Conservation (phyloP, 1,284 basidiomycete genomes). For the Boletus smithii region DNA sequence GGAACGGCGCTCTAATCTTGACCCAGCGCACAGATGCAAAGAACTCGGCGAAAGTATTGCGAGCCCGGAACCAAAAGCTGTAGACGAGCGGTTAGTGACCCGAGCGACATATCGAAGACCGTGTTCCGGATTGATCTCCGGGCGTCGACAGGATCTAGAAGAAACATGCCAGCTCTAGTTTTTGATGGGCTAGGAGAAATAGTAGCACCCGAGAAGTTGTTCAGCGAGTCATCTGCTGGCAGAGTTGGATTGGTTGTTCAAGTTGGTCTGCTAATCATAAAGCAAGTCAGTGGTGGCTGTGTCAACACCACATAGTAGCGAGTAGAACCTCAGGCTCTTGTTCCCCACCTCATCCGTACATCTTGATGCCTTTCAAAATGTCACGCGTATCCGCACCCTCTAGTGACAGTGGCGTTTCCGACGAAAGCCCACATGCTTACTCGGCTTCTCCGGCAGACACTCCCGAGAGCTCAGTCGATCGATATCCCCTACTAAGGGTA, state of each 20-base stretch:
- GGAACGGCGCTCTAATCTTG: too few species aligned
- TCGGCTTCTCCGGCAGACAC: slow-evolving; percentile 7
- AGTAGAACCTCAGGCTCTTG: background rate
- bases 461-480: slow-evolving; percentile 6
- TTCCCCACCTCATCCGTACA: background rate
- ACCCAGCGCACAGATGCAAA: too few species aligned
- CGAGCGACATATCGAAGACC: background rate
- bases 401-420: slow-evolving; percentile 1
- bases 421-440: background rate
- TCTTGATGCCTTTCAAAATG: slow-evolving; percentile 15
- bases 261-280: too few species aligned
- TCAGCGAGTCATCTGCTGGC: too few species aligned
- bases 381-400: slow-evolving; percentile 2
- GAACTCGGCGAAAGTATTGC: background rate
- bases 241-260: too few species aligned
- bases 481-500: slow-evolving; percentile 36
- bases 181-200: too few species aligned
- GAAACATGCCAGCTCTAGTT: too few species aligned
- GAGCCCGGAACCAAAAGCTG: background rate
- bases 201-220: background rate
- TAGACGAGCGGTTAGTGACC: background rate
- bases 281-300: too few species aligned
- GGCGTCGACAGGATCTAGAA: background rate
- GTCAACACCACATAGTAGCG: too few species aligned
- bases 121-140: background rate